These are phyloP conservation scores for Claviceps sp. DNA, from an alignment of 2,329 filamentous ascomycete genomes.

Conservation along the genomic window DNA sequence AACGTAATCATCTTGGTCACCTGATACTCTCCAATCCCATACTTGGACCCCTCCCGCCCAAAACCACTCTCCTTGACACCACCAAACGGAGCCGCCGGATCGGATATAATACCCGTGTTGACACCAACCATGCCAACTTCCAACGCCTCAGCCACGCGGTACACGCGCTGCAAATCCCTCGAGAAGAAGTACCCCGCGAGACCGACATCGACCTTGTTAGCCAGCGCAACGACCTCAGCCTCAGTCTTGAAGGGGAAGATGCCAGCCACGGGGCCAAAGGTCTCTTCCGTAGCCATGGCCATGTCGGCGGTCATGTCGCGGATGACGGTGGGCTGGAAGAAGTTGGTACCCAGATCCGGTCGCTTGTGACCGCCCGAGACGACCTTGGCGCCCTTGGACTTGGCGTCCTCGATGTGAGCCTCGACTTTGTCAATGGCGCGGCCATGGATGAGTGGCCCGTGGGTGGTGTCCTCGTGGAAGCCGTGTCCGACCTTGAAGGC, in stretches of 20 bases:
- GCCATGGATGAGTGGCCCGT: constrained; percentile 75
- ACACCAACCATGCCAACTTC: constrained; percentile 83
- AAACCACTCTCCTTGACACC: constrained; percentile 76
- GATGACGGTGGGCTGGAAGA: constrained; percentile 82
- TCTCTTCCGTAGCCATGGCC: constrained; percentile 77
- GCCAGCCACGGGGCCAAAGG: constrained; percentile 86
- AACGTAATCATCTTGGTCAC: constrained; percentile 52
- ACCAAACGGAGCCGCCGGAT: constrained; percentile 52
- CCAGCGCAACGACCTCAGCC: constrained; percentile 71
- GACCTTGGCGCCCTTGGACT: constrained; percentile 62
- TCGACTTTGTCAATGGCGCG: constrained; percentile 71
- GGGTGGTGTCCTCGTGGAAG: constrained; percentile 56
- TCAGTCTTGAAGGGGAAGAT: constrained; percentile 83
- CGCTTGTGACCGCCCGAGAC: constrained; percentile 62
- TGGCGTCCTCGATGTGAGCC: constrained; percentile 66
- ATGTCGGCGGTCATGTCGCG: constrained; percentile 77
- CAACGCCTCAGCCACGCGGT: constrained; percentile 52
- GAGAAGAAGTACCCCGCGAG: constrained; percentile 92
- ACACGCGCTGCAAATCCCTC: constrained; percentile 42
- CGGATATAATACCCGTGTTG: constrained; percentile 58
- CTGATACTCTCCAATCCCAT: constrained; percentile 66
- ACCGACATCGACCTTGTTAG: constrained; percentile 74
- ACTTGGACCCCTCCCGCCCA: constrained; percentile 63
- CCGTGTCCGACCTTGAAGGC: constrained; percentile 65
- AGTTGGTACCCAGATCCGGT: constrained; percentile 66